These are phyloP conservation scores for Mariannaea sp. DNA, from an alignment of 2,329 filamentous ascomycete species.

Conservation along the genomic window DNA sequence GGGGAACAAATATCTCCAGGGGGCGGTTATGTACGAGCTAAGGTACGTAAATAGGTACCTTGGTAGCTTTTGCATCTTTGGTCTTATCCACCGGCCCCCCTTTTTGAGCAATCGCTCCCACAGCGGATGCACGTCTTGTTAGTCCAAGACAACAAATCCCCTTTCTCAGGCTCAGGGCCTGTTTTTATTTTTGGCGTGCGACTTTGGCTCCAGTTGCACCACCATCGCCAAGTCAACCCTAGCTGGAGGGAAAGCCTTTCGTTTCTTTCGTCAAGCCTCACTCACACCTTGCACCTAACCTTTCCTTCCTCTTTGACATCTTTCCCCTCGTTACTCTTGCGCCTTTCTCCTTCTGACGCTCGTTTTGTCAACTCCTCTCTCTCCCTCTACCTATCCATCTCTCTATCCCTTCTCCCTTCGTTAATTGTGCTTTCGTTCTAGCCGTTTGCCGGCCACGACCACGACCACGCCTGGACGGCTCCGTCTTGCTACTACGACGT, in stretches of 20 bases:
- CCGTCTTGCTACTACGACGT: constrained; percentile 17
- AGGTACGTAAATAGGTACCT: constrained; percentile 24
- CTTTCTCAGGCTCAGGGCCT: constrained; percentile 35
- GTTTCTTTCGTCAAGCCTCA: constrained; percentile 22
- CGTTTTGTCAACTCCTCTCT: constrained; percentile 32
- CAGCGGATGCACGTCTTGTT: constrained; percentile 28
- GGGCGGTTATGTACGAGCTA: not conserved
- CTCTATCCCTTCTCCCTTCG: constrained; percentile 21
- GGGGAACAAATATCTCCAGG: constrained; percentile 38
- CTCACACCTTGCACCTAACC: too few relatives aligned
- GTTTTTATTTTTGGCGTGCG: constrained; percentile 20
- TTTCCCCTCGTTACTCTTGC: constrained; percentile 17
- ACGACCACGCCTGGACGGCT: not conserved
- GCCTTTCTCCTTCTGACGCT: constrained; percentile 30
- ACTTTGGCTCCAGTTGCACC: constrained; percentile 17
- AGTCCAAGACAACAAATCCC: constrained; percentile 40
- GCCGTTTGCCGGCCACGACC: constrained; percentile 9
- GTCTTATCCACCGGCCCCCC: constrained; percentile 19
- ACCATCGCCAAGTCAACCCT: constrained; percentile 28
- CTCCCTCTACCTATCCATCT: too few relatives aligned
- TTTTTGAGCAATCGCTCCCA: constrained; percentile 10
- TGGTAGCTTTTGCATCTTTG: constrained; percentile 21
- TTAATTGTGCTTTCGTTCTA: constrained; percentile 27
- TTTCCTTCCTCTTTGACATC: too few relatives aligned
- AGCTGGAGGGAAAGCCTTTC: constrained; percentile 28